phyloP scores from a whole-genome alignment of 805 yeast genomes.

The Hanseniaspora occidentalis region DNA sequence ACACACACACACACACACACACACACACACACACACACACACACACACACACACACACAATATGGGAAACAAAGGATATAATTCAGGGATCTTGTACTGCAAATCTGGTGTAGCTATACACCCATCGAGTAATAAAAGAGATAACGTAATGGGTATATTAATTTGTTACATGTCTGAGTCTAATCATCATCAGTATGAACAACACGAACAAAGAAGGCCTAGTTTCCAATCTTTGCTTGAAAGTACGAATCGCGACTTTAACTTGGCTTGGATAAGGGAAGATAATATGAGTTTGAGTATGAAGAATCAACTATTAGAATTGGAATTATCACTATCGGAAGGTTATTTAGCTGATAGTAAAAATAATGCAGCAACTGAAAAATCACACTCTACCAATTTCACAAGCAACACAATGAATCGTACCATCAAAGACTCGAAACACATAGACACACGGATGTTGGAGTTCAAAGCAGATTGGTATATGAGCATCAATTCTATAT shows the following conservation, averaged over 20 bases:
- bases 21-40: too few relatives aligned
- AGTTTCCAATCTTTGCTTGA: too few relatives aligned
- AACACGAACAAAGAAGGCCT: neutral
- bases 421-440: neutral
- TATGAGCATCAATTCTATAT: conserved; percentile 26
- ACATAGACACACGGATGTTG: conserved; percentile 17
- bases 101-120: conserved; percentile 75
- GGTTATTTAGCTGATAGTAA: neutral
- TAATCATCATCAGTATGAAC: neutral
- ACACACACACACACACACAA: too few relatives aligned
- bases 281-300: neutral
- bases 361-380: too few relatives aligned
- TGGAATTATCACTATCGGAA: too few relatives aligned
- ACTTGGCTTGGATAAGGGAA: neutral
- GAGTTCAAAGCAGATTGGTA: conserved; percentile 10
- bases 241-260: neutral
- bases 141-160: conserved; percentile 71
- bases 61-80: too few relatives aligned
- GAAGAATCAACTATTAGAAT: conserved; percentile 3
- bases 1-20: too few relatives aligned
- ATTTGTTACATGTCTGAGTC: conserved; percentile 17
- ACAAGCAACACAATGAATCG: too few relatives aligned
- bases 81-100: conserved; percentile 26
- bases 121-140: conserved; percentile 58
- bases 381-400: too few relatives aligned